Evolutionary conservation across 2,329 filamentous ascomycete species (phyloP).

Genomic region (Xylariales sp.): DNA sequence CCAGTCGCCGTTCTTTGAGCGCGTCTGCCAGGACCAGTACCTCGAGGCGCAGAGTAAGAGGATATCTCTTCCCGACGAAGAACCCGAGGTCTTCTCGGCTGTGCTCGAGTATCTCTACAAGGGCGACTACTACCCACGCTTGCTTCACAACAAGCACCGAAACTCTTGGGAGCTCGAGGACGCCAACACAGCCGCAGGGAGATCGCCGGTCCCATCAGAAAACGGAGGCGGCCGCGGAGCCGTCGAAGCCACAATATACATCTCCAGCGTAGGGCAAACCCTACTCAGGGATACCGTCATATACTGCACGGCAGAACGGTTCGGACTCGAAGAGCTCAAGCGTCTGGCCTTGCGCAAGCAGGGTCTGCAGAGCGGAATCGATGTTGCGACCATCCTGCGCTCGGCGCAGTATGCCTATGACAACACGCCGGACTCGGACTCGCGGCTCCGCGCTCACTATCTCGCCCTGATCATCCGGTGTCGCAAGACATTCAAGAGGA

Average conservation of each 20-base stretch:
- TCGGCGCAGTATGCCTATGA: slow-evolving; percentile 94
- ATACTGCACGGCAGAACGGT: slow-evolving; percentile 88
- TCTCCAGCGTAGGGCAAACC: slow-evolving; percentile 67
- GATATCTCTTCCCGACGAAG: slow-evolving; percentile 68
- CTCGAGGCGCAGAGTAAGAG: slow-evolving; percentile 73
- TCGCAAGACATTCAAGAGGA: slow-evolving; percentile 96
- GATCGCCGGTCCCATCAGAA: slow-evolving; percentile 40
- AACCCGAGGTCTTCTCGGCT: slow-evolving; percentile 89
- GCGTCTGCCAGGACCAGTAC: slow-evolving; percentile 66
- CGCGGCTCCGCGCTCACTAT: slow-evolving; percentile 90
- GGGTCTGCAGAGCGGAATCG: slow-evolving; percentile 86
- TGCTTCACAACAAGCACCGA: slow-evolving; percentile 80
- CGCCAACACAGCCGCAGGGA: slow-evolving; percentile 33
- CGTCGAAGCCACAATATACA: slow-evolving; percentile 73
- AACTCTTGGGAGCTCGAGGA: slow-evolving; percentile 90
- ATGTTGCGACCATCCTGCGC: slow-evolving; percentile 85
- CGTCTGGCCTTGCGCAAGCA: slow-evolving; percentile 88
- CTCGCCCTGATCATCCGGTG: slow-evolving; percentile 95
- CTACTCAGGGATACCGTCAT: slow-evolving; percentile 89
- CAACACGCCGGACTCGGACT: slow-evolving; percentile 90
- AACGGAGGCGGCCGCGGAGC: slow-evolving; percentile 33
- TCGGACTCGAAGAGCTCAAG: slow-evolving; percentile 90
- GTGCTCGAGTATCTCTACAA: slow-evolving; percentile 97
- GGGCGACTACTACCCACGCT: slow-evolving; percentile 88
- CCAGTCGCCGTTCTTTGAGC: slow-evolving; percentile 78